phyloP scores from a whole-genome alignment of 1,139 yeast genomes.

The Taiozyma sp. region DNA sequence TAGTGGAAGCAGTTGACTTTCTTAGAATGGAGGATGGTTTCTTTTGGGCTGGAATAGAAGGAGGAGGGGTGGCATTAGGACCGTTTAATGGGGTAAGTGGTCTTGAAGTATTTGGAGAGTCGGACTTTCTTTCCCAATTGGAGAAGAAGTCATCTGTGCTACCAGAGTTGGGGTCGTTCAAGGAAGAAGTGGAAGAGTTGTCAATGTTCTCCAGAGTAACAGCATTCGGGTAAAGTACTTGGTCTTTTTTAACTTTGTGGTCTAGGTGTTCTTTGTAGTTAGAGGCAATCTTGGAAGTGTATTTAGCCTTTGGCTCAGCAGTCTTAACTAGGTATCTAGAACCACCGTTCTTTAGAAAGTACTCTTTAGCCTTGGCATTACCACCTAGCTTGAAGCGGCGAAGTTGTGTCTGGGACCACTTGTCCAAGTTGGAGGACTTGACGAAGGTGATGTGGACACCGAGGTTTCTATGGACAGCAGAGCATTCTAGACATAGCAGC shows the following conservation, averaged over 20 bases:
- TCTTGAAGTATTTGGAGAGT: constrained; percentile 29
- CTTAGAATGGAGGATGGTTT: constrained; percentile 16
- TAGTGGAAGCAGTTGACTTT: constrained; percentile 22
- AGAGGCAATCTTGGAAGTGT: constrained; percentile 72
- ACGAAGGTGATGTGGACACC: constrained; percentile 97
- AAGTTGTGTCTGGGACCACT: constrained; percentile 86
- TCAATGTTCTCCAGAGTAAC: constrained; percentile 57
- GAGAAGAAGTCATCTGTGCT: constrained; percentile 82
- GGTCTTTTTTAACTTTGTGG: constrained; percentile 63
- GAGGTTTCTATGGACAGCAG: constrained; percentile 92
- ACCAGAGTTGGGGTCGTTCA: constrained; percentile 33
- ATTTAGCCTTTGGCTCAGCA: constrained; percentile 70
- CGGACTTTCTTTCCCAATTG: constrained; percentile 66
- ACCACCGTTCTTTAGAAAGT: constrained; percentile 81
- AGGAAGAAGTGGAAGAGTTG: constrained; percentile 33
- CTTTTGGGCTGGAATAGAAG: constrained; percentile 20
- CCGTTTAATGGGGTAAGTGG: constrained; percentile 26
- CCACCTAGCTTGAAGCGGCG: constrained; percentile 93
- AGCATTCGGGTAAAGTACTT: constrained; percentile 59
- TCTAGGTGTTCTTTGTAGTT: constrained; percentile 78
- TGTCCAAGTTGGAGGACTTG: constrained; percentile 86
- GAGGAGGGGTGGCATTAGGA: neutral
- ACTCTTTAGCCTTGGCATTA: constrained; percentile 80
- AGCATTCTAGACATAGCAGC: constrained; percentile 89
- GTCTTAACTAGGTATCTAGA: constrained; percentile 53